Evolutionary conservation across 306 rosid species (phyloP).

Genomic region (barrel medic (Medicago truncatula)): DNA sequence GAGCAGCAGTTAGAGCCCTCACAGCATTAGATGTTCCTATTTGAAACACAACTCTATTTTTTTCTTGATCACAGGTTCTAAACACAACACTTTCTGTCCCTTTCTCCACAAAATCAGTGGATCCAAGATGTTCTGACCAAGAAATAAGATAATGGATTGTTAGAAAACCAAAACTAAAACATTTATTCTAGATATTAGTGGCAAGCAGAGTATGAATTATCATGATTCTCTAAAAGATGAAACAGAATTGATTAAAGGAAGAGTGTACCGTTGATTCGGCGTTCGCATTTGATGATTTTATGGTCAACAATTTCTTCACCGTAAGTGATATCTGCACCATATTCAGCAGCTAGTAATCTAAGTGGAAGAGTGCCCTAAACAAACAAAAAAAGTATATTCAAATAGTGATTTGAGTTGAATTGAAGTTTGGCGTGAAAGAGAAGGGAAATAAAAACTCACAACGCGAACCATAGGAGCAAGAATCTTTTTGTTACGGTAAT

Average conservation of each 20-base stretch:
- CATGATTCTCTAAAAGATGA: too few relatives aligned
- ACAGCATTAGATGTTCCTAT: slow-evolving; percentile 86
- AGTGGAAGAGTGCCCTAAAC: slow-evolving; percentile 84
- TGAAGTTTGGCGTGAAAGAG: not conserved
- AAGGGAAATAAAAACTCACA: slow-evolving; percentile 52
- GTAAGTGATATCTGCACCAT: slow-evolving; percentile 84
- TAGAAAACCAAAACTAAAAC: slow-evolving; percentile 20
- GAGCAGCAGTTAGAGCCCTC: slow-evolving; percentile 84
- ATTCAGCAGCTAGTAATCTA: slow-evolving; percentile 81
- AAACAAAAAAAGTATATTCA: not conserved
- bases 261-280: slow-evolving; percentile 73
- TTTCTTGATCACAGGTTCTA: slow-evolving; percentile 82
- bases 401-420: slow-evolving; percentile 6
- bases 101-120: slow-evolving; percentile 84
- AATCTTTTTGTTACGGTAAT: slow-evolving; percentile 72
- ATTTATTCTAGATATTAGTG: too few relatives aligned
- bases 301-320: slow-evolving; percentile 91
- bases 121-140: slow-evolving; percentile 62
- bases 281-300: slow-evolving; percentile 80
- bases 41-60: slow-evolving; percentile 79
- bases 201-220: too few relatives aligned
- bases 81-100: slow-evolving; percentile 76
- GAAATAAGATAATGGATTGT: slow-evolving; percentile 1
- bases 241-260: not conserved
- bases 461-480: slow-evolving; percentile 99